Conservation (phyloP, 371 early-diverging fungal species). For the Phascolomyces articulosus region DNA sequence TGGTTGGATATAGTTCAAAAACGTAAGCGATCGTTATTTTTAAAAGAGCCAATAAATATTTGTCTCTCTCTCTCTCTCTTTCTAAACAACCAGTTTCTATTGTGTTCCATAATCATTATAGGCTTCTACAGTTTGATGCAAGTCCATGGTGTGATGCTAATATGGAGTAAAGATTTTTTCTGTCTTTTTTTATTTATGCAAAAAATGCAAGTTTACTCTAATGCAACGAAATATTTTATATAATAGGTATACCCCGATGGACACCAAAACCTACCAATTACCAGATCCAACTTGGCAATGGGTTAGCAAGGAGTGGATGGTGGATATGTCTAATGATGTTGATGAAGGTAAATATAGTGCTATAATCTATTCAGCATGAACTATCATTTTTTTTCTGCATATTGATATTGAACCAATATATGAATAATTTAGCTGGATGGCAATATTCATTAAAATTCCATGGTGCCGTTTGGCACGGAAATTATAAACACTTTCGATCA, state of each 20-base stretch:
- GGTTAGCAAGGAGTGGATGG: slow-evolving; percentile 66
- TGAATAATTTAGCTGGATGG: slow-evolving; percentile 43
- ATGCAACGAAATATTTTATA: neutral
- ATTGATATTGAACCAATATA: neutral
- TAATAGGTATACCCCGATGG: slow-evolving; percentile 54
- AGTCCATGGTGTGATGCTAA: slow-evolving; percentile 63
- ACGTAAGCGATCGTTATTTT: slow-evolving; percentile 27
- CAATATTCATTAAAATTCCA: slow-evolving; percentile 54
- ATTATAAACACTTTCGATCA: slow-evolving; percentile 59
- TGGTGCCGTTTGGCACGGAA: slow-evolving; percentile 53
- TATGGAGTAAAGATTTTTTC: slow-evolving; percentile 32
- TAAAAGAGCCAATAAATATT: neutral
- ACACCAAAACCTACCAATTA: slow-evolving; percentile 51
- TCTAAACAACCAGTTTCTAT: neutral
- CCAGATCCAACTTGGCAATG: slow-evolving; percentile 74
- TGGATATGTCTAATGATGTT: slow-evolving; percentile 71
- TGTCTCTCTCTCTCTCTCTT: neutral
- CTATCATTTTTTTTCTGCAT: too few relatives aligned
- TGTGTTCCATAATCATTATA: slow-evolving; percentile 2
- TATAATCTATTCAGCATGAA: too few relatives aligned
- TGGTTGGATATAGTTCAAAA: slow-evolving; percentile 64
- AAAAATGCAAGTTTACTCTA: neutral
- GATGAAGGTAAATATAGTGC: slow-evolving; percentile 47
- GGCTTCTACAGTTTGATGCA: slow-evolving; percentile 63
- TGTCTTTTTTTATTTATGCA: neutral